Base-by-base conservation (phyloP, 2,329 filamentous ascomycete genomes). In the Fusarium nurragi region DNA sequence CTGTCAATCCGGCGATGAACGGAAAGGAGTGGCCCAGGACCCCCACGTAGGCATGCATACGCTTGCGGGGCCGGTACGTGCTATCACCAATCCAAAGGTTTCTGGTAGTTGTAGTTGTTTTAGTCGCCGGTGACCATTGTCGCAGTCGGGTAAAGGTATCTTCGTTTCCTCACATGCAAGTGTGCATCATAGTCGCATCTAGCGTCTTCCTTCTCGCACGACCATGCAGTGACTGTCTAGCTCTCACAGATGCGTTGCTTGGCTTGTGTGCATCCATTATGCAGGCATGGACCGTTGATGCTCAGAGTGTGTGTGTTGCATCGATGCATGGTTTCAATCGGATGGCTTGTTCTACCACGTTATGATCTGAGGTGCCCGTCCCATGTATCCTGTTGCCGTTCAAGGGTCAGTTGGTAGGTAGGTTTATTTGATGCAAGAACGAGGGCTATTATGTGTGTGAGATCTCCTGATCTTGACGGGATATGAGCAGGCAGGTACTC, bases 391-490 rank as follows among this genome's bases (percentile, higher is more conserved):
- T 50, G 44, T 25, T 47, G 22, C 47, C 34, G 18, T 34, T 47
- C 32, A 59, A 49, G 48, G 25, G 36, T 26, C 32, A 48, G 36
- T 52, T 34, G 12, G 44, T 45, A 32, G 28, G 28, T 49, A 44
- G 32, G 18, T 46, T 54, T 47, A 37, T 60, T 40, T 41, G 26
- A 48, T n/a, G n/a, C 49, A 23, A 34, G 22, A 47, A 38, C 10
- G 46, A 25, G n/a, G 14, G 25, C 19, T 23, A 23, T 63, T 59
- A 63, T 54, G 49, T 60, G 55, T 57, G 16, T 14, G 50, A 47
- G 25, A 70, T 69, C 65, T 70, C 55, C 65, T 67, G 62, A 67
- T 65, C 22, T 37, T n/a, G 14, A n/a, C n/a, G n/a, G n/a, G n/a
- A n/a, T 16, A 30, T 19, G 21, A 21, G 14, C 10, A 22, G 37